Percentiles rank a stretch among this genome's conserved stretches.
These are phyloP conservation scores for Saccharomyces jurei DNA, from an alignment of 805 yeast genomes.

Conservation along the genomic window DNA sequence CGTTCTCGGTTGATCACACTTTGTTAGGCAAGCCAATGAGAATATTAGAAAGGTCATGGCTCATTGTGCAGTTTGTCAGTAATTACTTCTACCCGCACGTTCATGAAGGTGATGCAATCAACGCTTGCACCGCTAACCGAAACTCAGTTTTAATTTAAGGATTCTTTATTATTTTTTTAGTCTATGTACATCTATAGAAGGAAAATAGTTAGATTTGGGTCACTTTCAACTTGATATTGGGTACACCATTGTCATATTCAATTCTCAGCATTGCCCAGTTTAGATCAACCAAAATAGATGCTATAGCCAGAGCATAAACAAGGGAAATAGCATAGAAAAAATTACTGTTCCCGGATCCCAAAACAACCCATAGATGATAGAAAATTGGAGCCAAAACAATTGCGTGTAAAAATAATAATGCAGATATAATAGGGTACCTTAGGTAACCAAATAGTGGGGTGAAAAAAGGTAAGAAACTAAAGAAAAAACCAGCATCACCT, in stretches of 20 bases:
- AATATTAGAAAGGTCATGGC: background rate
- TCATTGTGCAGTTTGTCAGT: background rate
- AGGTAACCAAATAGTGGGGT: constrained; percentile 40
- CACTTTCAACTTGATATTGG: constrained; percentile 33
- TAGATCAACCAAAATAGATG: constrained; percentile 62
- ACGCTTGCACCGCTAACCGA: no score
- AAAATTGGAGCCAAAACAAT: constrained; percentile 76
- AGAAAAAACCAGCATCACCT: constrained; percentile 60
- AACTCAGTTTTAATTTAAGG: background rate
- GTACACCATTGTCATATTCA: constrained; percentile 50
- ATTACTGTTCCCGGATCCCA: constrained; percentile 92
- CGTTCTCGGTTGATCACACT: background rate
- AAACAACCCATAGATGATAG: constrained; percentile 87
- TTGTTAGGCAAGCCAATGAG: background rate
- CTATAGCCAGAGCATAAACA: constrained; percentile 65
- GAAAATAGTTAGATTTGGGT: constrained; percentile 38
- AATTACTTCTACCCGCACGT: background rate
- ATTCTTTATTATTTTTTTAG: background rate
- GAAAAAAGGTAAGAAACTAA: constrained; percentile 41
- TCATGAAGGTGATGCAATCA: no score
- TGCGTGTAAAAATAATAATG: constrained; percentile 47
- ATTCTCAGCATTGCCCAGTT: constrained; percentile 69
- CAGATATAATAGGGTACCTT: constrained; percentile 41
- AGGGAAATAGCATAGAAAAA: constrained; percentile 92
- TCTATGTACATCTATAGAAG: background rate